Base-by-base conservation (phyloP, 2,329 filamentous ascomycete genomes). In the Epicoccum sorghinum region DNA sequence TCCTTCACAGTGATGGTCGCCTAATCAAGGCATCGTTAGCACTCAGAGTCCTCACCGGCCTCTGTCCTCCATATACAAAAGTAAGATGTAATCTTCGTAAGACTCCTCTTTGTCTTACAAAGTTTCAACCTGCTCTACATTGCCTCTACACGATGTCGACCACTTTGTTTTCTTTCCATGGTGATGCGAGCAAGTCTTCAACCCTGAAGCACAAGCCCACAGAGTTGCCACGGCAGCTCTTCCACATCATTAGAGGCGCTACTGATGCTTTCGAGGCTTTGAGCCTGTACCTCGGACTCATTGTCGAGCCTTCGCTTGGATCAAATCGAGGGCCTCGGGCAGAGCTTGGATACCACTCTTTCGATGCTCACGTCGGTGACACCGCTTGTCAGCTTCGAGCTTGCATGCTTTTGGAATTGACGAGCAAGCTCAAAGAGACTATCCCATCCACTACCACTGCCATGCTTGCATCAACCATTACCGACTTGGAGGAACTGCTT, bases 371-470 rank as follows among this genome's bases (percentile, higher is more conserved):
- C 27, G 52, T 55, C 12, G 52, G 52, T 13, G 45, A 55, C 29
- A 55, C 52, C 2, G 38, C 52, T 5, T 55, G 46, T n/a, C 52
- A 50, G 33, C 46, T 55, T n/a, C 52, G 46, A 37, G 52, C 52
- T 8, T 55, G 40, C 32, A 55, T 50, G 52, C 23, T 46, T 13
- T 43, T 49, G n/a, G 52, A 55, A 29, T 30, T 49, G 18, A 27
- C 30, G 13, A 50, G 41, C 36, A 27, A 45, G 25, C 29, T 25
- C 9, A 33, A 29, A n/a, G 23, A 29, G 1, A 12, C 36, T 4
- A 13, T 6, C 18, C 10, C 23, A n/a, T 18, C n/a, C 13, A 27
- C 4, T 27, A 7, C 36, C 6, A 23, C 32, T 4, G 12, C n/a
- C 7, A 14, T 18, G 18, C 18, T 45, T 4, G 12, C 14, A 4